These are phyloP conservation scores for Beauveria medogensis DNA, from an alignment of 2,329 filamentous ascomycete species.

Conservation along the genomic window DNA sequence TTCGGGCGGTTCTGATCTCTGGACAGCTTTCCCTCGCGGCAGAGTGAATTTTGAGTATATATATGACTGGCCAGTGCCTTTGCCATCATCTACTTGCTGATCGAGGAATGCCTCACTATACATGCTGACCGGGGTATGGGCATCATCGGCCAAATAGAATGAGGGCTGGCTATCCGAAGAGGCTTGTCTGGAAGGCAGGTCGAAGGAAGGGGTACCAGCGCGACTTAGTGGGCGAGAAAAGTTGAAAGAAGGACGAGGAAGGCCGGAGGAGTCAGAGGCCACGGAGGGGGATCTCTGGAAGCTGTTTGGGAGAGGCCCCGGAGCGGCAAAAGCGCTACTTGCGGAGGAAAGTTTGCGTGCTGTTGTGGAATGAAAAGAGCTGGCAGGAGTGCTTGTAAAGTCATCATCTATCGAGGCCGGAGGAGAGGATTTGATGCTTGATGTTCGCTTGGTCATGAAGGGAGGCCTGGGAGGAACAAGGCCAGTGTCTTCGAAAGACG, in stretches of 20 bases:
- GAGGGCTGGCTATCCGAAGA: slow-evolving; percentile 62
- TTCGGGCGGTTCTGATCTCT: slow-evolving; percentile 58
- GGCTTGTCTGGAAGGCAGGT: slow-evolving; percentile 52
- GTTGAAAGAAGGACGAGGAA: slow-evolving; percentile 76
- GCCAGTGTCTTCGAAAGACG: slow-evolving; percentile 41
- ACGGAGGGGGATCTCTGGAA: slow-evolving; percentile 75
- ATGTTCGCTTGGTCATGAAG: slow-evolving; percentile 43
- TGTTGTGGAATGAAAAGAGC: slow-evolving; percentile 54
- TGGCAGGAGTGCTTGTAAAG: slow-evolving; percentile 42
- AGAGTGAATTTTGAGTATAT: slow-evolving; percentile 79
- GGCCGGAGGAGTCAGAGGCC: slow-evolving; percentile 68
- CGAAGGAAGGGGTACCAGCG: slow-evolving; percentile 51
- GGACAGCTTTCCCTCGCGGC: slow-evolving; percentile 71
- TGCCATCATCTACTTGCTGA: slow-evolving; percentile 35
- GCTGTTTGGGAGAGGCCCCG: slow-evolving; percentile 50
- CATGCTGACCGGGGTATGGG: slow-evolving; percentile 64
- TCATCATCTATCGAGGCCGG: slow-evolving; percentile 66
- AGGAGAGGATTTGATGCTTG: slow-evolving; percentile 50
- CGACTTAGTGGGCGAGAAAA: slow-evolving; percentile 87
- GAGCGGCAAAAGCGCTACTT: slow-evolving; percentile 42
- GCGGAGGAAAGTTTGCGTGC: slow-evolving; percentile 72
- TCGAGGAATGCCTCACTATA: slow-evolving; percentile 61
- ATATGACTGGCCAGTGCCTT: slow-evolving; percentile 59
- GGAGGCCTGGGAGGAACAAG: slow-evolving; percentile 41
- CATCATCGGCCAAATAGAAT: slow-evolving; percentile 56